Base-by-base conservation (phyloP, 2,329 filamentous ascomycete genomes). In the Ophiostoma piceae region DNA sequence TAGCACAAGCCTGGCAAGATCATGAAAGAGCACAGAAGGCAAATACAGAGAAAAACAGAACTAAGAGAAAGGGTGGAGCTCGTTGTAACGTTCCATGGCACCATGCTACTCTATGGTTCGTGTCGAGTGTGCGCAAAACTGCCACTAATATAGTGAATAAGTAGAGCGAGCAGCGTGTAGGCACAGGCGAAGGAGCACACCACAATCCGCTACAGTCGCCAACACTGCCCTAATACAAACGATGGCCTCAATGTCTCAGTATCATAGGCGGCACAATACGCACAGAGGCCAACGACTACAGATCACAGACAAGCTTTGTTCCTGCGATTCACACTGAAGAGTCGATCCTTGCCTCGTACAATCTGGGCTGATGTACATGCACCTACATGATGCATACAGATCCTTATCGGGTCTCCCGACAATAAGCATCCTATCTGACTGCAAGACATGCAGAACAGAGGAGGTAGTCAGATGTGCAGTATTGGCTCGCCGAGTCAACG, bases 21-120 rank as follows among this genome's bases (percentile, higher is more conserved):
- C 41, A 19, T 47, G 4, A 47, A 16, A n/a, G 6, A 47, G 43
- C 7, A n/a, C 43, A 19, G 43, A 47, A n/a, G 41, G 41, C 41
- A 43, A 43, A 43, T 43, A 43, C 41, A 47, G 14, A 47, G 43
- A 47, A 29, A 62, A 12, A 60, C 54, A 60, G 5, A 32, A 26
- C 11, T 2, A 26, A 62, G 19, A 14, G 62, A 19, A 65, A n/a
- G 62, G 35, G 62, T 39, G 62, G 62, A 19, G 60, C 8, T 22
- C 35, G 62, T 22, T 65, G 62, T 65, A 65, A 65, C 62, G 62
- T 65, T 65, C 62, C 62, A 65, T 65, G 35, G 35, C 62, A 65
- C 62, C 35, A 65, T 35, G 35, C 35, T 39, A 65, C 35, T 35
- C 57, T 32, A 16, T 35, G 57, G 57, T 32, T 62, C 26, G 57